A percentile compares a stretch with the other conserved stretches of the same genome.
Evolutionary conservation across 805 yeast species (phyloP).

Genomic region (Maudiozyma turicensis): DNA sequence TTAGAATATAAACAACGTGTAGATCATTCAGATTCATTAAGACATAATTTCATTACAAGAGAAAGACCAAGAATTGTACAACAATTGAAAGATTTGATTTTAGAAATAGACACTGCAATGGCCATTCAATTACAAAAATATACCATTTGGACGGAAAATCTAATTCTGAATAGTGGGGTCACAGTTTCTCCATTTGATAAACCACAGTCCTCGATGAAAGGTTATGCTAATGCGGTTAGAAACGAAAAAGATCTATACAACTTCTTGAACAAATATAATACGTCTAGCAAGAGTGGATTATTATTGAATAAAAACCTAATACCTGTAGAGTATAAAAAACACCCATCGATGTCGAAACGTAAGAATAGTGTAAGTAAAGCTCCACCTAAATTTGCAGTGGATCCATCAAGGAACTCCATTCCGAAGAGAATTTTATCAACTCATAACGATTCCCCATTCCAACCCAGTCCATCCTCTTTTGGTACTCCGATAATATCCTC

Average conservation of each 20-base stretch:
- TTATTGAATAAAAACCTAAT: conserved; percentile 36
- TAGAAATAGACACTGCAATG: conserved; percentile 86
- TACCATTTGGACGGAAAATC: conserved; percentile 78
- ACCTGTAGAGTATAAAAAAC: conserved; percentile 64
- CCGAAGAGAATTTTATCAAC: conserved; percentile 28
- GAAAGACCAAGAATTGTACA: conserved; percentile 72
- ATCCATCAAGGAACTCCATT: conserved; percentile 24
- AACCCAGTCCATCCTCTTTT: not conserved
- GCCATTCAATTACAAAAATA: conserved; percentile 81
- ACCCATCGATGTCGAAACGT: conserved; percentile 45
- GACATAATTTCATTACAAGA: conserved; percentile 59
- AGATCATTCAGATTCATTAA: conserved; percentile 56
- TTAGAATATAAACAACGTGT: conserved; percentile 76
- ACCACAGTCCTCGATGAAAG: conserved; percentile 54
- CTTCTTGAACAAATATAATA: conserved; percentile 44
- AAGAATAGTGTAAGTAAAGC: conserved; percentile 20
- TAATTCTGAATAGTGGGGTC: conserved; percentile 76
- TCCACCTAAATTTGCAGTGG: conserved; percentile 23
- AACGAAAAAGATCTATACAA: conserved; percentile 75
- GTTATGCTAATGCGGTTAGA: conserved; percentile 66
- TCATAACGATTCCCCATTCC: conserved; percentile 28
- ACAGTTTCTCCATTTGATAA: conserved; percentile 61
- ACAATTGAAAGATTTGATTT: conserved; percentile 62
- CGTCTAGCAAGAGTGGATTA: conserved; percentile 26
- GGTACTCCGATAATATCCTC: not conserved